Percentiles rank a stretch among this genome's conserved stretches.
Conservation (phyloP, 495 filamentous ascomycete genomes). For the Aspergillus panamensis region DNA sequence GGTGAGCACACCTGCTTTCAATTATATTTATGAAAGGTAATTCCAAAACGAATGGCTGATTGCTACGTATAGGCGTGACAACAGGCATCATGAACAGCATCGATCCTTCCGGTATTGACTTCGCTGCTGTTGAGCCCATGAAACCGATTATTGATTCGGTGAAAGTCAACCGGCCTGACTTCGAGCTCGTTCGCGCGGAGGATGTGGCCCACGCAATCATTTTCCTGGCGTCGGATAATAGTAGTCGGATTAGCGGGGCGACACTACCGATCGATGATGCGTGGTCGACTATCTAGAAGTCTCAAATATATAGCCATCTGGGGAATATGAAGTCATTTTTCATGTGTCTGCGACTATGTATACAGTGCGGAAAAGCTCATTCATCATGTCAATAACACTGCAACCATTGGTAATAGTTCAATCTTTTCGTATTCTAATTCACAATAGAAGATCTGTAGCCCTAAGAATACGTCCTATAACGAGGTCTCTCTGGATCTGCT, state of each 20-base stretch:
- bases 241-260: not conserved
- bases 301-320: too few species aligned
- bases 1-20: not conserved
- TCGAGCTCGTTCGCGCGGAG: not conserved
- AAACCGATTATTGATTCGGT: not conserved
- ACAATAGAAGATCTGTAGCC: too few species aligned
- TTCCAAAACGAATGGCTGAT: not conserved
- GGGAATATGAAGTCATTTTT: too few species aligned
- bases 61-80: not conserved
- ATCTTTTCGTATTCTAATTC: too few species aligned
- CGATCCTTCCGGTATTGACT: not conserved
- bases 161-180: not conserved
- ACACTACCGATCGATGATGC: conserved; percentile 9
- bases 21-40: not conserved
- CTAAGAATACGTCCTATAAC: too few species aligned
- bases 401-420: too few species aligned
- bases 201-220: not conserved
- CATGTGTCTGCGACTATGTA: too few species aligned
- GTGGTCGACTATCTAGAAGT: not conserved
- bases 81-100: not conserved
- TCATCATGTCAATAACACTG: too few species aligned
- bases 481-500: too few species aligned
- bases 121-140: not conserved
- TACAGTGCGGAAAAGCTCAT: too few species aligned
- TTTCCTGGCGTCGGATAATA: not conserved